phyloP scores from a whole-genome alignment of 129 eudicot genomes.

The Solidago caesia region DNA sequence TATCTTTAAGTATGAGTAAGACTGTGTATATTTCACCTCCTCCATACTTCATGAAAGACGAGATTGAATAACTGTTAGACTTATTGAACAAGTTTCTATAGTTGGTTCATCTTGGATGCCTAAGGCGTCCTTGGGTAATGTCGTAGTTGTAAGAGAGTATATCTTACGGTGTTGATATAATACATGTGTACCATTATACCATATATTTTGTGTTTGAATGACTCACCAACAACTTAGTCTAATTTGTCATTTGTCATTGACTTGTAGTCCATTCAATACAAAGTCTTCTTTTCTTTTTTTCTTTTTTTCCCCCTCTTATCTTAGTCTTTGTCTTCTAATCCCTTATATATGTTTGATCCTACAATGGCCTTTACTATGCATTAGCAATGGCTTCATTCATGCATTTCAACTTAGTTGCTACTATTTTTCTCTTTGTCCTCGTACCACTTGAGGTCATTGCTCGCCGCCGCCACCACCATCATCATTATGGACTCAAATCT shows the following conservation, averaged over 20 bases:
- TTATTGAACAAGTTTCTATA: too few relatives aligned
- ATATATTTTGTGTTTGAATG: not conserved
- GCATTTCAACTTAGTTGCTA: constrained; percentile 23
- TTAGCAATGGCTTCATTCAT: constrained; percentile 29
- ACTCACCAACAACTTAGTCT: constrained; percentile 23
- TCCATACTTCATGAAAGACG: too few relatives aligned
- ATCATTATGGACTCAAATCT: constrained; percentile 40
- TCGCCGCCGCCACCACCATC: constrained; percentile 35
- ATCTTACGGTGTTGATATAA: not conserved
- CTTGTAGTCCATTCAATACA: constrained; percentile 8
- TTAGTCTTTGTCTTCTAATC: not conserved
- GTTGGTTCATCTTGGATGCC: too few relatives aligned
- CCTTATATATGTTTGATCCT: constrained; percentile 21
- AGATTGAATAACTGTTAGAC: too few relatives aligned
- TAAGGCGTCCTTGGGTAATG: too few relatives aligned
- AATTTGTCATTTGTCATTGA: constrained; percentile 12
- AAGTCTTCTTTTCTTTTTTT: not conserved
- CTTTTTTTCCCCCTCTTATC: constrained; percentile 1
- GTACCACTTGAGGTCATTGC: constrained; percentile 32
- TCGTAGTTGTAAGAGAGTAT: not conserved
- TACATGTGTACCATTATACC: not conserved
- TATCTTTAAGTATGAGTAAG: too few relatives aligned
- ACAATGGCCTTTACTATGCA: constrained; percentile 5
- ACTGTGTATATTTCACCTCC: too few relatives aligned
- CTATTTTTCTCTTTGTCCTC: constrained; percentile 29